Evolutionary conservation across 2,329 filamentous ascomycete species (phyloP).

Genomic region (Aplosporella prunicola): DNA sequence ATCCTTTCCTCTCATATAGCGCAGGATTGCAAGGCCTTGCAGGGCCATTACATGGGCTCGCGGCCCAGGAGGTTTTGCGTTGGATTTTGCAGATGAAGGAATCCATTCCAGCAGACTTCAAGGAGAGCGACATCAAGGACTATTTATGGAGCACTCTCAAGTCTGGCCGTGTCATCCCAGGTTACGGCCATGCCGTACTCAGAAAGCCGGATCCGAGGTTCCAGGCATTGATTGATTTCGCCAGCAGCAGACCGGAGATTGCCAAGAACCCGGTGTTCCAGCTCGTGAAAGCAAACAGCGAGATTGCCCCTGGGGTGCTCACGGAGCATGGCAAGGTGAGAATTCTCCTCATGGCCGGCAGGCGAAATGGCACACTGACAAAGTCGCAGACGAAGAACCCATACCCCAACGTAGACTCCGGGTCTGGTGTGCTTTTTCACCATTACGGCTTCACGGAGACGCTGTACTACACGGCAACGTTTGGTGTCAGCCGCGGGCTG

Average conservation of each 20-base stretch:
- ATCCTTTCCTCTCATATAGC: constrained; percentile 92
- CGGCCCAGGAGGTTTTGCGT: constrained; percentile 91
- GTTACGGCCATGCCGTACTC: constrained; percentile 91
- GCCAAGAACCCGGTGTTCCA: constrained; percentile 82
- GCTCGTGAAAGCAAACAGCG: constrained; percentile 86
- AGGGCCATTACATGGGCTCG: constrained; percentile 85
- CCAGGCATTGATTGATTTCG: constrained; percentile 94
- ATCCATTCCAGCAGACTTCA: constrained; percentile 66
- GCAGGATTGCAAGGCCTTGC: constrained; percentile 92
- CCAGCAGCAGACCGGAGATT: constrained; percentile 73
- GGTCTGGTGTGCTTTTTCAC: constrained; percentile 90
- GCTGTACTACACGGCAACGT: constrained; percentile 76
- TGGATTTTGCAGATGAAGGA: constrained; percentile 97
- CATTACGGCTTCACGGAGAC: constrained; percentile 98
- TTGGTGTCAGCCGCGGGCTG: constrained; percentile 61
- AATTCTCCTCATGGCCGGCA: background rate
- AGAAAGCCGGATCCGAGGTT: constrained; percentile 96
- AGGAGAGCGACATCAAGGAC: constrained; percentile 70
- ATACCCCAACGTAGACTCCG: constrained; percentile 92
- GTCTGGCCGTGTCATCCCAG: constrained; percentile 86
- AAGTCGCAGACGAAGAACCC: constrained; percentile 74
- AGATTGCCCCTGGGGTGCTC: constrained; percentile 81
- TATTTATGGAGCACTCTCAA: constrained; percentile 93
- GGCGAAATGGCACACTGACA: constrained; percentile 1
- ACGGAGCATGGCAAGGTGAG: constrained; percentile 81